phyloP scores from a whole-genome alignment of 441 rosid species.

The Brassica hybrid region DNA sequence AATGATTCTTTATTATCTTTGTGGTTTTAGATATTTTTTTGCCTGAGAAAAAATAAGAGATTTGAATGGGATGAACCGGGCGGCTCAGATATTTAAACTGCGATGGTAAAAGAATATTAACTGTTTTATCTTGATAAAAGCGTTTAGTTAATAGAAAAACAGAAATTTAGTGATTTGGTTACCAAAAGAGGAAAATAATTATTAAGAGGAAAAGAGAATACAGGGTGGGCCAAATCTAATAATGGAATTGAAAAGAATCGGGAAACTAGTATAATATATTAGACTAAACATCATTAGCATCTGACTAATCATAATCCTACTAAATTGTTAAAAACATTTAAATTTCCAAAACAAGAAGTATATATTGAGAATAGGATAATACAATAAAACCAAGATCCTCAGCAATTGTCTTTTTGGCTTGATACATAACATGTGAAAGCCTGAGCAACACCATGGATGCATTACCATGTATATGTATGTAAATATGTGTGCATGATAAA shows the following conservation, averaged over 20 bases:
- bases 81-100: constrained; percentile 70
- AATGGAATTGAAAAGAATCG: constrained; percentile 23
- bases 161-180: constrained; percentile 31
- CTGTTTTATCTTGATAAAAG: background rate
- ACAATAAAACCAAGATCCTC: constrained; percentile 34
- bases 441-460: constrained; percentile 26
- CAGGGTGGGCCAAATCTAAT: constrained; percentile 36
- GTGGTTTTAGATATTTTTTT: constrained; percentile 48
- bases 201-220: constrained; percentile 17
- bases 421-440: constrained; percentile 37
- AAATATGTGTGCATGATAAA: constrained; percentile 22
- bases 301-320: constrained; percentile 25
- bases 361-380: constrained; percentile 17
- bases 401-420: constrained; percentile 40
- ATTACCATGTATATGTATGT: background rate
- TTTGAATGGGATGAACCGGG: constrained; percentile 81
- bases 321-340: background rate
- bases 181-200: constrained; percentile 38
- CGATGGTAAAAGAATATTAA: constrained; percentile 16
- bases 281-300: constrained; percentile 32
- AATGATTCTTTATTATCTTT: constrained; percentile 49
- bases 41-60: constrained; percentile 45
- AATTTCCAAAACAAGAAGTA: constrained; percentile 27
- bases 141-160: background rate
- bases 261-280: constrained; percentile 8